Evolutionary conservation across 1,139 yeast genomes (phyloP), one percentile per base, ranked within the genome.

Genomic region (Geotrichum carabidarum): DNA sequence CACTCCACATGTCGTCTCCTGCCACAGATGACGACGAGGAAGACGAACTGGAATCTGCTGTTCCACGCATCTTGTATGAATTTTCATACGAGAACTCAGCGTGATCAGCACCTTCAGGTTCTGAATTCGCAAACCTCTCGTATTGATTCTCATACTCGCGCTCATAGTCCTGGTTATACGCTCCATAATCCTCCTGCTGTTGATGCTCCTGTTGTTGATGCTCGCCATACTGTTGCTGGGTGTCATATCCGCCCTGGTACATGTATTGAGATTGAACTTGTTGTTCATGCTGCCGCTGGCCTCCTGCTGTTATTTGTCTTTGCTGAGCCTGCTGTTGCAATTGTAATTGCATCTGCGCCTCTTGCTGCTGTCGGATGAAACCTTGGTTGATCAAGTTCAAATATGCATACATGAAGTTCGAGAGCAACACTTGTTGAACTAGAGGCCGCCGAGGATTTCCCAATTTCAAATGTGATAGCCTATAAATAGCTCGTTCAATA

Each of bases 401-500:
- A 71, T 93, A 93, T 0, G 98, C 94, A 68, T 93, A 93, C 99
- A 93, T 93, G 78, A 93, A 93, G 69, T 94, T 94, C 56, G 96
- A 88, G 61, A 93, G 72, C 51, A 93, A 71, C 1, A 93, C 99
- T 68, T 93, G 99, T 67, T 94, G 97, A 38, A 91, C 78, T 58
- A 93, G 74, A 17, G 95, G 95, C 56, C 98, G 75, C 66, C 89
- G 86, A 1, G 98, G 94, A 67, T 94, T 95, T 42, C 98, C 96
- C 62, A 93, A 76, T 69, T 93, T 93, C 68, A 93, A 74, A 70
- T 93, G 99, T 44, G 96, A 86, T 58, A 94, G 76, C 57, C 99
- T 76, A 69, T 93, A 93, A 54, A 94, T 87, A 1, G 99, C 98
- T 46, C 99, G 78, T 70, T 94, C 99, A 47, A 93, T 95, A 68